phyloP scores from a whole-genome alignment of 192 early-diverging fungal genomes.

The Umbelopsis vinacea region DNA sequence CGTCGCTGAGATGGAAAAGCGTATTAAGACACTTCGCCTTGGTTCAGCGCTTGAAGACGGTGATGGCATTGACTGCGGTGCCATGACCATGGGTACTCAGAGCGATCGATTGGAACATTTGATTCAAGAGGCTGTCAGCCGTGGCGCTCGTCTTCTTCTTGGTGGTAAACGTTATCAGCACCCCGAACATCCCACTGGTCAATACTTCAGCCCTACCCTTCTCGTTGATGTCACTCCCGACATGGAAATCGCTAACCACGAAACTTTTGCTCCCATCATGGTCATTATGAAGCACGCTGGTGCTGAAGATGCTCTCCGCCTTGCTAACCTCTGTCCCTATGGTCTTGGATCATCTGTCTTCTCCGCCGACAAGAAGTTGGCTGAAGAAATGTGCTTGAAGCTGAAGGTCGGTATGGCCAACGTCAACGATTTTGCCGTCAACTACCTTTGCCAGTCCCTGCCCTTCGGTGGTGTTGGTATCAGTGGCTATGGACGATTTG shows the following conservation, averaged over 20 bases:
- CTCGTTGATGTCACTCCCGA: slow-evolving; percentile 74
- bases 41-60: slow-evolving; percentile 73
- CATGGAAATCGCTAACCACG: slow-evolving; percentile 78
- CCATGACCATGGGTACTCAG: slow-evolving; percentile 78
- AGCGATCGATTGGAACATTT: slow-evolving; percentile 63
- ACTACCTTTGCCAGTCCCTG: slow-evolving; percentile 81
- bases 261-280: slow-evolving; percentile 84
- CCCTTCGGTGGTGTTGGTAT: slow-evolving; percentile 85
- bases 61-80: slow-evolving; percentile 76
- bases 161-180: slow-evolving; percentile 75
- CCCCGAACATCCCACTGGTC: slow-evolving; percentile 72
- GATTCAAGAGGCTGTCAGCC: slow-evolving; percentile 74
- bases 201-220: slow-evolving; percentile 85
- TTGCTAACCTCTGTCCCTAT: slow-evolving; percentile 73
- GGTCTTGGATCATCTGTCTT: slow-evolving; percentile 84
- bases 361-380: slow-evolving; percentile 66
- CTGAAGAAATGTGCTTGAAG: slow-evolving; percentile 58
- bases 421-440: slow-evolving; percentile 86
- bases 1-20: slow-evolving; percentile 62
- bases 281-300: slow-evolving; percentile 73
- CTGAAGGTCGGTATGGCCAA: slow-evolving; percentile 82
- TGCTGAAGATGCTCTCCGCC: slow-evolving; percentile 67
- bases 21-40: slow-evolving; percentile 65
- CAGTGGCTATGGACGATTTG: slow-evolving; percentile 74
- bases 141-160: slow-evolving; percentile 71